Evolutionary conservation across 192 early-diverging fungal genomes (phyloP).

Genomic region (Chytriomyces confervae): DNA sequence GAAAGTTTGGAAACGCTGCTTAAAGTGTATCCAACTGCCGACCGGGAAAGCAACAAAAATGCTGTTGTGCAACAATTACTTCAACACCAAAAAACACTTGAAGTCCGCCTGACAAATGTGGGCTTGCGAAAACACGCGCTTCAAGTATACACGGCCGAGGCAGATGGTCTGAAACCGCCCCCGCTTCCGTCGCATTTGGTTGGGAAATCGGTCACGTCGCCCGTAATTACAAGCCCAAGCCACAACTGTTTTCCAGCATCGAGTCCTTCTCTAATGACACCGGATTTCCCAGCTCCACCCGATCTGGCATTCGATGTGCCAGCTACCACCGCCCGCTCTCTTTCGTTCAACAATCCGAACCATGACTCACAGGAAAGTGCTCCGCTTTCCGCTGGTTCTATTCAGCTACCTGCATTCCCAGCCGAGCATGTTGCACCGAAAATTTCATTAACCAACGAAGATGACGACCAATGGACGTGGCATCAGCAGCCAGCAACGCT

Average conservation of each 20-base stretch:
- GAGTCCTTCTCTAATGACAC: no score
- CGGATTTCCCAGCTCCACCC: no score
- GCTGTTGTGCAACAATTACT: slow-evolving; percentile 1
- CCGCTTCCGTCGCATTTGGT: neutral
- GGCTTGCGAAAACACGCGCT: neutral
- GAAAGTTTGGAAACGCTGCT: slow-evolving; percentile 7
- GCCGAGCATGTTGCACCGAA: neutral
- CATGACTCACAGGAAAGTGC: no score
- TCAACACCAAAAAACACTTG: slow-evolving; percentile 2
- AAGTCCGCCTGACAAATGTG: slow-evolving; percentile 12
- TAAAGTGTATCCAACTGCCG: neutral
- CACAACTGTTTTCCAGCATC: no score
- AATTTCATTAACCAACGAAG: neutral
- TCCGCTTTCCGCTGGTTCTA: no score
- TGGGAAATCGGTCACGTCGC: neutral
- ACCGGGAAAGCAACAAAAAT: neutral
- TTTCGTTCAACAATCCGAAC: no score
- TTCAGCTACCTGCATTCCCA: no score
- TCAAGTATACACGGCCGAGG: slow-evolving; percentile 7
- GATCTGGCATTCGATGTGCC: no score
- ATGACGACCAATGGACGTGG: slow-evolving; percentile 26
- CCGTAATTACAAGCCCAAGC: no score
- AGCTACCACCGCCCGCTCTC: no score
- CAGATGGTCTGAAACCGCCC: slow-evolving; percentile 18
- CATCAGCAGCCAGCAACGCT: neutral